phyloP scores from a whole-genome alignment of 768 basidiomycete genomes.

The Tulasnella sp. region DNA sequence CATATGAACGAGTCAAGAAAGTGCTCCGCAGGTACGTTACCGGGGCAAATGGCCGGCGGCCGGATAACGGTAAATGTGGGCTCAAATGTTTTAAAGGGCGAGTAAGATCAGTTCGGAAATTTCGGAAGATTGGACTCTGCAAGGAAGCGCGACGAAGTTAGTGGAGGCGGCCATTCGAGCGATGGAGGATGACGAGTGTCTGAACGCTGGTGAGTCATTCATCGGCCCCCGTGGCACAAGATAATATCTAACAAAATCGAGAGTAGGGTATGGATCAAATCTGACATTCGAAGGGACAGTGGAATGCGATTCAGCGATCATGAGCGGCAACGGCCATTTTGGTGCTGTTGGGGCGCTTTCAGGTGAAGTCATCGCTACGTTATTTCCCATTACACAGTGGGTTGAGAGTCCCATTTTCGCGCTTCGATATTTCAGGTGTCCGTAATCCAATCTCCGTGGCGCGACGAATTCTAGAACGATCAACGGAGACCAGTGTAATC shows the following conservation, averaged over 20 bases:
- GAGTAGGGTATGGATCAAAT: conserved; percentile 64
- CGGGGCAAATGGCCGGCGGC: background rate
- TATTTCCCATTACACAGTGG: background rate
- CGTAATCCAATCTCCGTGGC: conserved; percentile 62
- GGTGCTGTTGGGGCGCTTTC: conserved; percentile 66
- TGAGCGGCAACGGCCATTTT: conserved; percentile 46
- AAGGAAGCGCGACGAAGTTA: conserved; percentile 40
- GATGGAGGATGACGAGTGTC: conserved; percentile 53
- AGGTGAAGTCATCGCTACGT: conserved; percentile 33
- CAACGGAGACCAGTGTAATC: conserved; percentile 37
- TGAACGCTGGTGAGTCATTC: conserved; percentile 53
- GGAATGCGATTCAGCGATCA: conserved; percentile 74
- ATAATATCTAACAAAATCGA: background rate
- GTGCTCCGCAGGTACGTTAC: conserved; percentile 43
- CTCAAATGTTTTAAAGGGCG: background rate
- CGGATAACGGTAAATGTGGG: background rate
- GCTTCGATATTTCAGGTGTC: conserved; percentile 37
- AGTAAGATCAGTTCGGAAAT: background rate
- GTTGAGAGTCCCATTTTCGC: background rate
- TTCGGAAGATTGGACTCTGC: conserved; percentile 3
- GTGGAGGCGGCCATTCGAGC: conserved; percentile 44
- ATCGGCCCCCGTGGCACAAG: background rate
- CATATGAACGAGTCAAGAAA: conserved; percentile 44
- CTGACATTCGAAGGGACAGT: conserved; percentile 62
- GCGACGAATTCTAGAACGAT: conserved; percentile 43